These are phyloP conservation scores for Prototheca cutis DNA, from an alignment of 163 green algal species.

Conservation along the genomic window DNA sequence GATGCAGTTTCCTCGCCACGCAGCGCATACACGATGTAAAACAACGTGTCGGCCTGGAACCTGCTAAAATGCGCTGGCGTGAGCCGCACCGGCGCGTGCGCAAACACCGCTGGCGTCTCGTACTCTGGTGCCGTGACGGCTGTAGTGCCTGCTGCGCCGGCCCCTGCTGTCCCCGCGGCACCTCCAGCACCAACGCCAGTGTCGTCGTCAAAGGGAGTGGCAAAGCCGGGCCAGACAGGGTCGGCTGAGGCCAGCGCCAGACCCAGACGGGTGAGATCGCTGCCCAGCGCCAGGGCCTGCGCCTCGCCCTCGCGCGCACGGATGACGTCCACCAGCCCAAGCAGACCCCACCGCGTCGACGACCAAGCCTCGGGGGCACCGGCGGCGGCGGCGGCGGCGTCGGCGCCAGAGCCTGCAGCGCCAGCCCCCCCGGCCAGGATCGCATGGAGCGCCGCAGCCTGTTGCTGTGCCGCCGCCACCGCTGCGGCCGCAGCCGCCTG, in stretches of 20 bases:
- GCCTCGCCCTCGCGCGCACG: slow-evolving; percentile 84
- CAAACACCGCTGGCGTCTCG: too few relatives aligned
- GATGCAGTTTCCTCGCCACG: slow-evolving; percentile 61
- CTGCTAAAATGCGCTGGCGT: slow-evolving; percentile 77
- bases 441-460: neutral
- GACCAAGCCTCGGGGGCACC: slow-evolving; percentile 5
- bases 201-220: slow-evolving; percentile 75
- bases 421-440: neutral
- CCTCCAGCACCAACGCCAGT: too few relatives aligned
- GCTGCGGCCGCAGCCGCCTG: neutral
- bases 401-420: neutral
- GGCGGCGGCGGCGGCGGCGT: neutral
- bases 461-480: neutral
- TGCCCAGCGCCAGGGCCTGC: slow-evolving; percentile 87
- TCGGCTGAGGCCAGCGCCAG: slow-evolving; percentile 88
- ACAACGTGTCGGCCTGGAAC: slow-evolving; percentile 86
- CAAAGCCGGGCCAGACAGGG: slow-evolving; percentile 72
- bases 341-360: slow-evolving; percentile 62
- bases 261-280: slow-evolving; percentile 87
- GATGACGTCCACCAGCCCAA: slow-evolving; percentile 88
- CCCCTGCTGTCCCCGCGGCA: too few relatives aligned
- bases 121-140: too few relatives aligned
- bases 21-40: slow-evolving; percentile 95
- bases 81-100: slow-evolving; percentile 65
- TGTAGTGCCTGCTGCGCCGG: neutral